Base-by-base conservation (phyloP, 1,284 basidiomycete species). In the Leccinum proliferum region DNA sequence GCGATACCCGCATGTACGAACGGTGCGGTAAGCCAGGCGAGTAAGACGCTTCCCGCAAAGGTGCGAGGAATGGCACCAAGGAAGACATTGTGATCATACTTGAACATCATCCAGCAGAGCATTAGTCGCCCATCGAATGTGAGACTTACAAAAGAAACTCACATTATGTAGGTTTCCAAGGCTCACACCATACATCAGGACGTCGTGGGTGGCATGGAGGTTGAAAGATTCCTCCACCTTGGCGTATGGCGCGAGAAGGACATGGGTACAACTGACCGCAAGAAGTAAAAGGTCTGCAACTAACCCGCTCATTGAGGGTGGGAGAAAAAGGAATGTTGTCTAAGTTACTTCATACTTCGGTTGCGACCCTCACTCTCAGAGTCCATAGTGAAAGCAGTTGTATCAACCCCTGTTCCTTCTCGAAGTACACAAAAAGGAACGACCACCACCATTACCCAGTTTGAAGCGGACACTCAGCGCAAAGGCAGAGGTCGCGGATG, bases 181-280 rank as follows among this genome's bases (percentile, higher is more conserved):
- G 1, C 71, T 61, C 14, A 89, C 70, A 10, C 93, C 93, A 68
- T 92, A 89, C 77, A 89, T 83, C 37, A 98, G 79, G 21, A 94
- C 80, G 75, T 99, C 96, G 73, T 97, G 93, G 0, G 83, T 86
- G 0, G 94, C 96, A 72, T 99, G 96, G 5, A 98, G 82, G 65
- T 91, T 95, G 81, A 98, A 98, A 72, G 90, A 93, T 78, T 99
- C 96, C 75, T 99, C 97, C 48, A 99, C 96, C 77, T 99, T 99
- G 3, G 92, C 93, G 73, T 91, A 96, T 0, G 96, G 96, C 3
- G 92, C 83, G 5, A 93, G 75, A 5, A 90, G 66, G 60, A 95
- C 88, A 69, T 96, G 90, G 1, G 74, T 65, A 77, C 84, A 87
- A 53, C 82, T 80, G 32, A 85, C 79, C 1, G 76, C 67, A 50